Percentiles rank a stretch among this genome's conserved stretches.
phyloP scores from a whole-genome alignment of 2,329 filamentous ascomycete species.

The Curvularia hawaiiensis region DNA sequence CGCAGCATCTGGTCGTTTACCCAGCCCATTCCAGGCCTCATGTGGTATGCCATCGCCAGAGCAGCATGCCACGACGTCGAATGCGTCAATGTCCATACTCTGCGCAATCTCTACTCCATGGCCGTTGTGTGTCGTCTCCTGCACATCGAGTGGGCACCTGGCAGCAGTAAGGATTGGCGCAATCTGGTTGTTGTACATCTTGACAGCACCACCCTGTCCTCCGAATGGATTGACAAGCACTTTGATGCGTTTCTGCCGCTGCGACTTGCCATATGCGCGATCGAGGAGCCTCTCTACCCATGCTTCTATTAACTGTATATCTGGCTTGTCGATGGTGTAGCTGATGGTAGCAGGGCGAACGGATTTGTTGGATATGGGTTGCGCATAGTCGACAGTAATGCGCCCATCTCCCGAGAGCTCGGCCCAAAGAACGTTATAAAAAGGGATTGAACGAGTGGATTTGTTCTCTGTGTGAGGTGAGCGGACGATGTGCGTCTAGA shows the following conservation, averaged over 20 bases:
- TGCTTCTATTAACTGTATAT: slow-evolving; percentile 54
- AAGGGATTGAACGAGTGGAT: slow-evolving; percentile 67
- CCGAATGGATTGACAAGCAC: slow-evolving; percentile 91
- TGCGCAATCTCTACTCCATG: slow-evolving; percentile 80
- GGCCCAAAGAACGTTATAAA: slow-evolving; percentile 86
- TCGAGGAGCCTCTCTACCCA: slow-evolving; percentile 72
- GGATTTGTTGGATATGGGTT: slow-evolving; percentile 58
- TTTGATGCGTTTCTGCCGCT: slow-evolving; percentile 77
- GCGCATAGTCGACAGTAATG: slow-evolving; percentile 76
- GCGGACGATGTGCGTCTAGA: neutral
- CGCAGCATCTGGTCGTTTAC: slow-evolving; percentile 73
- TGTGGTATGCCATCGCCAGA: slow-evolving; percentile 92
- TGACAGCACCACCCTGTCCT: slow-evolving; percentile 77
- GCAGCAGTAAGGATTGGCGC: slow-evolving; percentile 85
- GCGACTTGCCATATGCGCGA: slow-evolving; percentile 71
- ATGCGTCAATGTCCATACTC: slow-evolving; percentile 76
- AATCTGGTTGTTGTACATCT: slow-evolving; percentile 74
- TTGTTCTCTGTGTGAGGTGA: slow-evolving; percentile 49
- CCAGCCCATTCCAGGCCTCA: slow-evolving; percentile 94
- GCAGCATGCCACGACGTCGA: slow-evolving; percentile 85
- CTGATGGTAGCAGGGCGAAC: slow-evolving; percentile 66
- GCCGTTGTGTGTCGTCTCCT: slow-evolving; percentile 71
- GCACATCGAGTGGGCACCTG: slow-evolving; percentile 74
- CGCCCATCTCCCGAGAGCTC: slow-evolving; percentile 62
- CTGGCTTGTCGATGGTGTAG: slow-evolving; percentile 63